phyloP scores from a whole-genome alignment of 1,284 basidiomycete species.

The Leccinum angustisporum region DNA sequence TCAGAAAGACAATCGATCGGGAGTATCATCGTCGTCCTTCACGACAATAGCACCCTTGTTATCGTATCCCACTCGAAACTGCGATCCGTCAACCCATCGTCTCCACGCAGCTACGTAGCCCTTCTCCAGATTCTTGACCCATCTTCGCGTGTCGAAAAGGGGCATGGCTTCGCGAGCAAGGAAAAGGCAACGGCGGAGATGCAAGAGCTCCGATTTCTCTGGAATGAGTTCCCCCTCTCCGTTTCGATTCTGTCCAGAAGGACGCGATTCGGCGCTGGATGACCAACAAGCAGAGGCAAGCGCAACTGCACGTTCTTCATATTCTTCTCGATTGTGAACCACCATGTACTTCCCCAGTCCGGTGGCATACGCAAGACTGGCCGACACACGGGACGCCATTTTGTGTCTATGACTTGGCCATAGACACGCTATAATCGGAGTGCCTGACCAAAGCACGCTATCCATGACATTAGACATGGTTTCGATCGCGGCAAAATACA shows the following conservation, averaged over 20 bases:
- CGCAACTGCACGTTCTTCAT: constrained; percentile 53
- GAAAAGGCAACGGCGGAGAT: constrained; percentile 49
- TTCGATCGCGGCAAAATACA: constrained; percentile 17
- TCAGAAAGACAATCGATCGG: neutral
- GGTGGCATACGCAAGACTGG: constrained; percentile 57
- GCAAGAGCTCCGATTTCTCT: constrained; percentile 39
- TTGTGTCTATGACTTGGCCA: constrained; percentile 57
- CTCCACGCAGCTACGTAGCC: constrained; percentile 52
- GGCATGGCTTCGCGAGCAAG: constrained; percentile 47
- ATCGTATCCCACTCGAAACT: constrained; percentile 31
- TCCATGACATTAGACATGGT: constrained; percentile 8
- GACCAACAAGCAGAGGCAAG: constrained; percentile 42
- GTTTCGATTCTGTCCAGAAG: neutral
- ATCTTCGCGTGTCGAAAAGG: constrained; percentile 56
- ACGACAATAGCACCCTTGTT: constrained; percentile 44
- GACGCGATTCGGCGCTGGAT: constrained; percentile 11
- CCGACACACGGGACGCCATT: constrained; percentile 62
- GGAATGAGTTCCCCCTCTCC: neutral
- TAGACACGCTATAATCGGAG: constrained; percentile 59
- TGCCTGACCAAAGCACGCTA: constrained; percentile 60
- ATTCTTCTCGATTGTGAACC: constrained; percentile 47
- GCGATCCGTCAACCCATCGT: constrained; percentile 55
- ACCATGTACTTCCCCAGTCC: constrained; percentile 57
- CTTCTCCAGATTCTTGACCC: constrained; percentile 56
- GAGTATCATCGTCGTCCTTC: constrained; percentile 34